These are phyloP conservation scores for Achaetomiella virescens DNA, from an alignment of 495 filamentous ascomycete genomes.

Conservation along the genomic window DNA sequence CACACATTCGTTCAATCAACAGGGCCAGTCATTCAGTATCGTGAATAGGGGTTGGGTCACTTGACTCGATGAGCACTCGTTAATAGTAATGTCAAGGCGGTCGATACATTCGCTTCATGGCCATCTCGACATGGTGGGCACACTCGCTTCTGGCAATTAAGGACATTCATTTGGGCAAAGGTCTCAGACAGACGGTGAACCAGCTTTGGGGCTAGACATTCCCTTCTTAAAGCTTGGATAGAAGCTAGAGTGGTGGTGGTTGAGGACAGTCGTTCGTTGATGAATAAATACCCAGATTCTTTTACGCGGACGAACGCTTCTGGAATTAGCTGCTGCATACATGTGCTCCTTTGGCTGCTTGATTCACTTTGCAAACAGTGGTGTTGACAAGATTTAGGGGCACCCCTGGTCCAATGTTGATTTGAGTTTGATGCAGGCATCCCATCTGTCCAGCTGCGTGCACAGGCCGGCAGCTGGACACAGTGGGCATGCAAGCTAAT, in stretches of 20 bases:
- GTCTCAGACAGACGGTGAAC: neutral
- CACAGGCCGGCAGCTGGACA: no score
- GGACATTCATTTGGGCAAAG: slow-evolving; percentile 3
- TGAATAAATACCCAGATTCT: no score
- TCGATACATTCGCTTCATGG: neutral
- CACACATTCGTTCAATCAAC: neutral
- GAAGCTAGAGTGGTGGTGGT: slow-evolving; percentile 9
- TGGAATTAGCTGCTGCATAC: no score
- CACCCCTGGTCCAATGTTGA: no score
- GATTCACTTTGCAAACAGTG: no score
- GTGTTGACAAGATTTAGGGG: no score
- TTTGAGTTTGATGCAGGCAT: no score
- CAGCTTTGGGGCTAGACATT: slow-evolving; percentile 9
- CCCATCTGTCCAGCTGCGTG: no score
- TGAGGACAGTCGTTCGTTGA: slow-evolving; percentile 15
- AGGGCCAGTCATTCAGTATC: neutral
- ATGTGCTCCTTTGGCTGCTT: no score
- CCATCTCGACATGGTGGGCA: neutral
- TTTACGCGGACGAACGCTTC: no score
- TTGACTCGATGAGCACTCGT: neutral
- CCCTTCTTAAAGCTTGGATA: neutral
- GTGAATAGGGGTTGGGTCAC: neutral
- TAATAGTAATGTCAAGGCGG: neutral
- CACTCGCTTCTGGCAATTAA: neutral
- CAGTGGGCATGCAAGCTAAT: no score